Conservation (phyloP, 495 filamentous ascomycete genomes). For the Podospora bellae-mahoneyi region DNA sequence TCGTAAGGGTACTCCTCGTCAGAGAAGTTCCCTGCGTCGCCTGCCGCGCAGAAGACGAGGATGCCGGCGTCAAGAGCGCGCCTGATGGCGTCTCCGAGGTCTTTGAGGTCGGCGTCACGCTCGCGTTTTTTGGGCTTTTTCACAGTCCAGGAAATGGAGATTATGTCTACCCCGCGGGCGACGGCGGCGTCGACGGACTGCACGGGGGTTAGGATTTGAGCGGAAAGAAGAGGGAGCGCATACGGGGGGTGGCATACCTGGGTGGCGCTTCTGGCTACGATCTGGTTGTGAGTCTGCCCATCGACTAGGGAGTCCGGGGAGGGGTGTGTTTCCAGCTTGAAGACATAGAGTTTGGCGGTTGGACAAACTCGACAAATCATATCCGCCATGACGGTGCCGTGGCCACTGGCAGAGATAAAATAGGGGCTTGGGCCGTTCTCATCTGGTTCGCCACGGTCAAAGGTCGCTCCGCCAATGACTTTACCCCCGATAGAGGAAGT, state of each 20-base stretch:
- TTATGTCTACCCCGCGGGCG: constrained; percentile 13
- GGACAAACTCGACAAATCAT: constrained; percentile 10
- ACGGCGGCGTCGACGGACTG: constrained; percentile 17
- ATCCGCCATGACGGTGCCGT: constrained; percentile 14
- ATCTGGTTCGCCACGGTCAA: not conserved
- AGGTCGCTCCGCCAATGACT: not conserved
- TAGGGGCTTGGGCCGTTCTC: constrained; percentile 4
- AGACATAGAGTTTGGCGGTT: not conserved
- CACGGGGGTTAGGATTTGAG: not conserved
- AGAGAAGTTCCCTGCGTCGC: constrained; percentile 4
- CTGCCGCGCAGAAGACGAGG: constrained; percentile 19
- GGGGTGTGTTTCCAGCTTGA: constrained; percentile 4
- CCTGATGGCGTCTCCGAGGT: constrained; percentile 9
- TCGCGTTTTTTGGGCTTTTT: constrained; percentile 10
- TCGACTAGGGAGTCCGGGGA: not conserved
- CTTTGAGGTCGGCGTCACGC: constrained; percentile 5
- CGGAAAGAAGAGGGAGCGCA: not conserved
- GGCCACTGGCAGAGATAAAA: not conserved
- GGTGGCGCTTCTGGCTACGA: constrained; percentile 9
- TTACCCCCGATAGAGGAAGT: not conserved
- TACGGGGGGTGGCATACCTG: not conserved
- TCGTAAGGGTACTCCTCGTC: not conserved
- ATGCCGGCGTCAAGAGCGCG: constrained; percentile 1
- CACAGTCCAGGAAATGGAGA: constrained; percentile 23
- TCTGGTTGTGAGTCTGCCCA: not conserved